These are phyloP conservation scores for Talaromyces borbonicus DNA, from an alignment of 495 filamentous ascomycete genomes.

Conservation along the genomic window DNA sequence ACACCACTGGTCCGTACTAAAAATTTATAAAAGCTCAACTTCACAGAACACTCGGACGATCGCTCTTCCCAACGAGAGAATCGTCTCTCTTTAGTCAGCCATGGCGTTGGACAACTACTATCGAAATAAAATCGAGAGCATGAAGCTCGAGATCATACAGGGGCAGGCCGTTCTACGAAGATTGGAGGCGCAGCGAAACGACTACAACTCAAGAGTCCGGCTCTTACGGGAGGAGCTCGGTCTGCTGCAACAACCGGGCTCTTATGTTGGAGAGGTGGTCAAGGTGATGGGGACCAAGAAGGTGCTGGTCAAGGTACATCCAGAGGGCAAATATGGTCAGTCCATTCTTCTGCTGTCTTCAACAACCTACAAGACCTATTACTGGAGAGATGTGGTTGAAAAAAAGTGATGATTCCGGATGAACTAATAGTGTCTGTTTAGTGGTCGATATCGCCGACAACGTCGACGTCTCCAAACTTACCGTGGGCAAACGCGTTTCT, in stretches of 20 bases:
- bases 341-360: no score
- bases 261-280: slow-evolving; percentile 97
- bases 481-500: slow-evolving; percentile 93
- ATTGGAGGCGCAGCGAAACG: slow-evolving; percentile 96
- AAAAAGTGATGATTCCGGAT: no score
- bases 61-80: no score
- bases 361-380: neutral
- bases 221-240: slow-evolving; percentile 93
- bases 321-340: slow-evolving; percentile 98
- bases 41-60: no score
- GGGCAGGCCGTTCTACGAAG: slow-evolving; percentile 90
- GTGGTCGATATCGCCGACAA: slow-evolving; percentile 94
- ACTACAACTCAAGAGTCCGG: slow-evolving; percentile 97
- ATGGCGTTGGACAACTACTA: slow-evolving; percentile 99
- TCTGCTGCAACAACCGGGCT: slow-evolving; percentile 91
- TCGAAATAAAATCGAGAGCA: slow-evolving; percentile 98
- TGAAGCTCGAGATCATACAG: slow-evolving; percentile 99
- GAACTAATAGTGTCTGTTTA: slow-evolving; percentile 27
- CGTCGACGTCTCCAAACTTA: slow-evolving; percentile 92
- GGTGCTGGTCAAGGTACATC: slow-evolving; percentile 97
- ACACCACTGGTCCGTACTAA: no score
- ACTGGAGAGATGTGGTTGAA: slow-evolving; percentile 8
- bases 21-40: no score
- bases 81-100: slow-evolving; percentile 27
- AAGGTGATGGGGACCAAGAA: slow-evolving; percentile 99